Base-by-base conservation (phyloP, 495 filamentous ascomycete genomes). In the Penicillium macrosclerotiorum region DNA sequence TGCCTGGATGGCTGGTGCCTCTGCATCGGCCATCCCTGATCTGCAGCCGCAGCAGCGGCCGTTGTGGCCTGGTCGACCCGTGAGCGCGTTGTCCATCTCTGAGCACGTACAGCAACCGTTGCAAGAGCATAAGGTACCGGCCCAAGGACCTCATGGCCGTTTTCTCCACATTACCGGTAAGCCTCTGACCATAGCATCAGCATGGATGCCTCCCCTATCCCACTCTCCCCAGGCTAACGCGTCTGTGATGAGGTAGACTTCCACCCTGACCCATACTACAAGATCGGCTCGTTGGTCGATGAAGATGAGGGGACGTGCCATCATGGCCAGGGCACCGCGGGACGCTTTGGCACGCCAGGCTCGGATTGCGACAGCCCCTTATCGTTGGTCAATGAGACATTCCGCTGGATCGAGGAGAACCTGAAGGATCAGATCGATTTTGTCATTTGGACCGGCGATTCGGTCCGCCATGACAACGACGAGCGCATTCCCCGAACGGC, bases 381-480 rank as follows among this genome's bases (percentile, higher is more conserved):
- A 36, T 65, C 82, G 1, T 79, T 99, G 8, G 72, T 97, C 37
- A 85, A 97, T 66, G 88, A 83, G 59, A 97, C 94, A 0, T 91
- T 97, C 64, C 76, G 81, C 47, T 99, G 93, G 93, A 86, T 99
- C 42, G 75, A 82, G n/a, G 75, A 83, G 20, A 85, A 96, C 53
- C 57, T 99, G 26, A 86, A 81, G 59, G 88, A 89, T 68, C 63
- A 82, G 8, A 77, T 99, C 40, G 93, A 99, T 67, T 99, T 99
- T 60, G 85, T 97, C 29, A 73, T 99, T 39, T 99, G 94, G 94
- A 97, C 94, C 0, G 93, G 93, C 43, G 93, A 99, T 64, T 95
- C 89, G 16, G 92, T 89, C 23, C 82, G 94, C 47, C 93, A 98
- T 64, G 93, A 96, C 64, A 95, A 85, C 66, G 93, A 98, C 58